Conservation (phyloP, 495 filamentous ascomycete species). For the Xylaria longipes region DNA sequence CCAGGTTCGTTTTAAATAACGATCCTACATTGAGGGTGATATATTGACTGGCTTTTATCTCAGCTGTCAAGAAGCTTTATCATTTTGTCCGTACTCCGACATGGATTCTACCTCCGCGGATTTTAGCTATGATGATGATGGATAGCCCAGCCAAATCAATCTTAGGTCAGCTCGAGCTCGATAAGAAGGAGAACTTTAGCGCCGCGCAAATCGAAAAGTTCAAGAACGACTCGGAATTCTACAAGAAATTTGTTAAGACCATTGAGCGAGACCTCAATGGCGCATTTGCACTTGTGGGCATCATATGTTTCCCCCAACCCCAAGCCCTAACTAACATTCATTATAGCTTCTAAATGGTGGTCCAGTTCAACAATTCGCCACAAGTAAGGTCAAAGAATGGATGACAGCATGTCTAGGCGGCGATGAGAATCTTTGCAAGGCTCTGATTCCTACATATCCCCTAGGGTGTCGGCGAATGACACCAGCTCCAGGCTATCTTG, state of each 20-base stretch:
- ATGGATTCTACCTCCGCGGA: slow-evolving; percentile 67
- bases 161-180: slow-evolving; percentile 39
- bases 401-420: slow-evolving; percentile 40
- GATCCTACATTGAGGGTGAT: slow-evolving; percentile 46
- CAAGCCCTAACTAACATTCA: slow-evolving; percentile 32
- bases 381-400: slow-evolving; percentile 33
- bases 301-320: background rate
- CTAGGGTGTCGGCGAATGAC: slow-evolving; percentile 72
- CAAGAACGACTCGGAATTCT: slow-evolving; percentile 40
- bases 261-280: slow-evolving; percentile 37
- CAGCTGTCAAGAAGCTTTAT: slow-evolving; percentile 53
- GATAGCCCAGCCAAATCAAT: slow-evolving; percentile 39
- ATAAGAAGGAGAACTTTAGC: slow-evolving; percentile 44
- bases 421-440: slow-evolving; percentile 47
- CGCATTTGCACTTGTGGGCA: slow-evolving; percentile 38
- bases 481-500: slow-evolving; percentile 71
- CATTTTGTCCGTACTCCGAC: slow-evolving; percentile 65
- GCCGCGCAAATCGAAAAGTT: slow-evolving; percentile 54
- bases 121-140: slow-evolving; percentile 52
- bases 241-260: slow-evolving; percentile 36
- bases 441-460: slow-evolving; percentile 69
- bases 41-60: slow-evolving; percentile 37
- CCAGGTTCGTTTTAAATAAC: slow-evolving; percentile 49
- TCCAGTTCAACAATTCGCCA: slow-evolving; percentile 33
- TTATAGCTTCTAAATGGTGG: slow-evolving; percentile 47